These are phyloP conservation scores for Thielaviopsis ethacetica DNA, from an alignment of 2,329 filamentous ascomycete genomes.

Conservation along the genomic window DNA sequence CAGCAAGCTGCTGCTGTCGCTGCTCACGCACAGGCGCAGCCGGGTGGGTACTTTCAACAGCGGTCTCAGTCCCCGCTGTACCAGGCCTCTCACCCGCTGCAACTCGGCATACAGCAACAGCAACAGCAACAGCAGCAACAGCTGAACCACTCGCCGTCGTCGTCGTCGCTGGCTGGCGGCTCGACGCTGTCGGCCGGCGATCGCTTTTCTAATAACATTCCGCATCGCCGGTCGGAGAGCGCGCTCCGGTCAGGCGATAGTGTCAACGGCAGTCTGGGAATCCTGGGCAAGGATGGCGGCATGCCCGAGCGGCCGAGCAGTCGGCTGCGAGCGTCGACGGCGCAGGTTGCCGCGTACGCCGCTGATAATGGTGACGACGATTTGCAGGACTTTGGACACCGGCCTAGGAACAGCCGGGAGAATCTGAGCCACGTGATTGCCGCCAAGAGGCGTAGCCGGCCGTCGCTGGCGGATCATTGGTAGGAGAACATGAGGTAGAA, in stretches of 20 bases:
- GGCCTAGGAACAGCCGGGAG: constrained; percentile 2
- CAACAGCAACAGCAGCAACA: too few relatives aligned
- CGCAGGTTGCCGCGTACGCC: not conserved
- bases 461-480: constrained; percentile 6
- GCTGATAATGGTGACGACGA: not conserved
- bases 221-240: constrained; percentile 8
- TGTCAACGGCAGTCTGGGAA: too few relatives aligned
- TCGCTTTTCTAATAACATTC: constrained; percentile 4
- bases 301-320: not conserved
- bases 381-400: constrained; percentile 1
- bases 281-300: not conserved
- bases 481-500: not conserved
- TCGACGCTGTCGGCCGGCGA: not conserved
- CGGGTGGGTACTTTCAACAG: constrained; percentile 20
- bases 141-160: constrained; percentile 24
- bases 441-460: constrained; percentile 8
- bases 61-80: constrained; percentile 23
- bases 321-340: not conserved
- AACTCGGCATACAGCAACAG: constrained; percentile 17
- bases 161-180: constrained; percentile 18
- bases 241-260: constrained; percentile 2
- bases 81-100: constrained; percentile 16
- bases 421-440: not conserved
- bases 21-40: not conserved
- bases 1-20: not conserved